phyloP scores from a whole-genome alignment of 1,284 basidiomycete genomes.

The Puccinia polysora region DNA sequence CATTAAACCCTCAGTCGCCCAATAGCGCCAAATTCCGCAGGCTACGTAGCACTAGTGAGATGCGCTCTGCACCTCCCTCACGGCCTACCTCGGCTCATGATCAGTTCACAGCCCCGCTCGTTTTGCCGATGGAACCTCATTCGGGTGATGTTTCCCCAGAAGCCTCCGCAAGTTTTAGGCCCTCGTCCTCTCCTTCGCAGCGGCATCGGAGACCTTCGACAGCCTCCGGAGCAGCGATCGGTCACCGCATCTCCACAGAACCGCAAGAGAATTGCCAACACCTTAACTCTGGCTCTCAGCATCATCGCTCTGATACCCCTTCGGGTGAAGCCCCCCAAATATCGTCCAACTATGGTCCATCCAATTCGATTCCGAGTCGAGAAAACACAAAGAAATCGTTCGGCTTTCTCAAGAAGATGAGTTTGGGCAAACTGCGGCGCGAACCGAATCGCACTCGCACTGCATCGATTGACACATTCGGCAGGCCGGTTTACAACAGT shows the following conservation, averaged over 20 bases:
- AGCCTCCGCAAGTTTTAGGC: constrained; percentile 5
- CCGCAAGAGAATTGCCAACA: not conserved
- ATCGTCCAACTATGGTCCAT: not conserved
- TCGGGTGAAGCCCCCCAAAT: not conserved
- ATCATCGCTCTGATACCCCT: not conserved
- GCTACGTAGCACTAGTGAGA: constrained; percentile 29
- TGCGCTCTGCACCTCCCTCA: not conserved
- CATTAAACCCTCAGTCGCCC: not conserved
- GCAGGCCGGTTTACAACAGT: not conserved
- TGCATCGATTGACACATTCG: not conserved
- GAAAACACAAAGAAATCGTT: constrained; percentile 37
- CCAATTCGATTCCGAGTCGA: constrained; percentile 4
- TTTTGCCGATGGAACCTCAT: constrained; percentile 9
- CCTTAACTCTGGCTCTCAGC: not conserved
- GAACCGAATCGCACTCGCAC: constrained; percentile 24
- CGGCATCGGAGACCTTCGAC: constrained; percentile 4
- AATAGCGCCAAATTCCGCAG: constrained; percentile 15
- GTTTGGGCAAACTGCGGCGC: constrained; percentile 36
- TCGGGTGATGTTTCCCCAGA: not conserved
- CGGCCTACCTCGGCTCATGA: constrained; percentile 29
- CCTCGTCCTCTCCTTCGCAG: not conserved
- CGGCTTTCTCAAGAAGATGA: constrained; percentile 43
- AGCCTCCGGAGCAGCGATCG: constrained; percentile 4
- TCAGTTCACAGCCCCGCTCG: not conserved
- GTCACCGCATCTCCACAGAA: not conserved